Conservation (phyloP, 352 stramenopile species). For the Globisporangium spinosum region DNA sequence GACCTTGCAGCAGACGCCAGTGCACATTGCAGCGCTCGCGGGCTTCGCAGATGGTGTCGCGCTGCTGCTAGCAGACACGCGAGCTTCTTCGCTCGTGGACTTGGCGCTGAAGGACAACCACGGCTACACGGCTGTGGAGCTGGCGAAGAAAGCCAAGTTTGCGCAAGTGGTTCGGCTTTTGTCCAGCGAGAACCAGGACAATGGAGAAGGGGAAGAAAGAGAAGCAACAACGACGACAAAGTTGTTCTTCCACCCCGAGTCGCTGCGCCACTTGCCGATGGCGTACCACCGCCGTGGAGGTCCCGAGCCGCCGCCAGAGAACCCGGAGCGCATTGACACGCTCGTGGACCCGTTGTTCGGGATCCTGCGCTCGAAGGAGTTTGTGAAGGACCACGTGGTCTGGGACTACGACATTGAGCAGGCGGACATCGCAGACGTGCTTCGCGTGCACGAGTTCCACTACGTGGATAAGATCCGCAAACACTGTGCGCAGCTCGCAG, state of each 20-base stretch:
- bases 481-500: conserved; percentile 38
- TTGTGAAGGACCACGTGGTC: conserved; percentile 47
- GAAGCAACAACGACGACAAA: conserved; percentile 23
- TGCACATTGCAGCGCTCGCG: conserved; percentile 59
- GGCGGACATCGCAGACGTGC: conserved; percentile 83
- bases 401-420: conserved; percentile 66
- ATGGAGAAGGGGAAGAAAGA: conserved; percentile 1
- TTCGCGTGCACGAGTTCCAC: conserved; percentile 88
- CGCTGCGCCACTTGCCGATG: conserved; percentile 74
- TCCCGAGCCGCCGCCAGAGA: conserved; percentile 86
- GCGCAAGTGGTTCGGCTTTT: conserved; percentile 28
- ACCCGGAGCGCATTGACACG: conserved; percentile 84
- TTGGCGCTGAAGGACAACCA: conserved; percentile 38
- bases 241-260: conserved; percentile 80
- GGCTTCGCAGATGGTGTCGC: conserved; percentile 41
- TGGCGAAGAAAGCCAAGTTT: conserved; percentile 45
- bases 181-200: conserved; percentile 3
- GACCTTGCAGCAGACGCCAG: conserved; percentile 55
- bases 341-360: conserved; percentile 74
- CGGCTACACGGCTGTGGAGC: conserved; percentile 44
- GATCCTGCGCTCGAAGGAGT: conserved; percentile 67
- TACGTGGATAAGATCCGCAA: conserved; percentile 79
- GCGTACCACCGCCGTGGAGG: conserved; percentile 56
- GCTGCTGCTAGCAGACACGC: conserved; percentile 36
- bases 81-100: conserved; percentile 19